A percentile compares a stretch with the other conserved stretches of the same genome.
phyloP scores from a whole-genome alignment of 108 stramenopile genomes.

The Fistulifera solaris region DNA sequence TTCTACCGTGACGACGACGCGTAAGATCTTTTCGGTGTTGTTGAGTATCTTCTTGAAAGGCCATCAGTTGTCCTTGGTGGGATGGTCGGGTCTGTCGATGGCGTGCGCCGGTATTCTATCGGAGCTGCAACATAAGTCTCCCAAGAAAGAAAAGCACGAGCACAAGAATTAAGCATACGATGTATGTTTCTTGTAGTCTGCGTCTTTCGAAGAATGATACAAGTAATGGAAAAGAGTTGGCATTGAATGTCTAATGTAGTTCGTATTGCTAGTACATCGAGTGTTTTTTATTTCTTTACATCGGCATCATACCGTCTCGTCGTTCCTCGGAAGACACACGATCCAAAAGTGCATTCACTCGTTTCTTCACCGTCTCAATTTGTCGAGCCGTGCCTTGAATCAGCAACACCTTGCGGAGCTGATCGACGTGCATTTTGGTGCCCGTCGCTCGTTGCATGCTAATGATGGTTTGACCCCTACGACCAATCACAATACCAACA shows the following conservation, averaged over 20 bases:
- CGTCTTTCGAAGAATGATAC: too few relatives aligned
- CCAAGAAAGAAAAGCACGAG: neutral
- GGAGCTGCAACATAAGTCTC: conserved; percentile 66
- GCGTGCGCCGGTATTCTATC: conserved; percentile 81
- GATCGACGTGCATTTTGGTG: conserved; percentile 88
- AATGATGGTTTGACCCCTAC: conserved; percentile 83
- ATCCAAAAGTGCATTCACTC: conserved; percentile 73
- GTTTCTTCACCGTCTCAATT: conserved; percentile 74
- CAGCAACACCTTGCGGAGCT: conserved; percentile 66
- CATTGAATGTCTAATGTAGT: too few relatives aligned
- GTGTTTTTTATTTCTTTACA: neutral
- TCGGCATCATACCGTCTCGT: conserved; percentile 11
- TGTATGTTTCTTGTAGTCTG: too few relatives aligned
- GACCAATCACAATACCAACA: conserved; percentile 87
- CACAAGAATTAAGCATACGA: conserved; percentile 1
- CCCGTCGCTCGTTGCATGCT: conserved; percentile 82
- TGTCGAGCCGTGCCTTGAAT: conserved; percentile 84
- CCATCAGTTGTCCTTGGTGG: conserved; percentile 68
- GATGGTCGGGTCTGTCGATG: conserved; percentile 85
- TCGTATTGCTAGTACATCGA: too few relatives aligned
- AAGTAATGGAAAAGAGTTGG: too few relatives aligned
- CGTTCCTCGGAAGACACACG: conserved; percentile 50
- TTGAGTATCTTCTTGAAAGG: conserved; percentile 88
- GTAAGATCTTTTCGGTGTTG: conserved; percentile 96
- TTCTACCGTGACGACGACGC: conserved; percentile 96